Percentiles rank a stretch among this genome's conserved stretches.
Evolutionary conservation across 306 rosid genomes (phyloP).

Genomic region (Cicer pinnatifidum): DNA sequence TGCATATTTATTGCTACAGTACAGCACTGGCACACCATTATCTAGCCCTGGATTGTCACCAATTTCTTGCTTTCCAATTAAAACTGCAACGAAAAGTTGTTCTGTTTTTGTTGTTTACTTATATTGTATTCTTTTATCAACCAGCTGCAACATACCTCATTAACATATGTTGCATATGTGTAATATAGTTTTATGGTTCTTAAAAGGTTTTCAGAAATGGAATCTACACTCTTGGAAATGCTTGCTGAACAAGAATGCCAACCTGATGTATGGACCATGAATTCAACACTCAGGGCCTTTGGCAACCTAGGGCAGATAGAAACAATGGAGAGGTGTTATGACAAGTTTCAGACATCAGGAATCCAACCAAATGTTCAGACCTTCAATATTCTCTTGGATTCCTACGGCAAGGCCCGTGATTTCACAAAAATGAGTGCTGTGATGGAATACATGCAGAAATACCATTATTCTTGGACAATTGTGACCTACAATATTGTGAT

Average conservation of each 20-base stretch:
- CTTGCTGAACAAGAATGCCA: constrained; percentile 63
- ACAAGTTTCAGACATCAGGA: constrained; percentile 82
- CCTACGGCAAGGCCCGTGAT: constrained; percentile 71
- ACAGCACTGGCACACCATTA: background rate
- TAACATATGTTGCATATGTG: constrained; percentile 26
- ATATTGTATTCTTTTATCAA: constrained; percentile 37
- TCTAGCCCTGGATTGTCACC: background rate
- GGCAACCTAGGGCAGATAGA: constrained; percentile 84
- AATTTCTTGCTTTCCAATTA: constrained; percentile 22
- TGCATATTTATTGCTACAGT: constrained; percentile 14
- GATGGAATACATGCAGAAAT: constrained; percentile 95
- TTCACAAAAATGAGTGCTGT: constrained; percentile 83
- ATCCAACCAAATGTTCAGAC: constrained; percentile 85
- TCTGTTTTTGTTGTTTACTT: constrained; percentile 10
- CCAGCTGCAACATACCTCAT: constrained; percentile 45
- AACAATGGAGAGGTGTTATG: constrained; percentile 92
- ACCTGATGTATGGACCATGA: constrained; percentile 96
- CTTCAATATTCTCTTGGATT: constrained; percentile 84
- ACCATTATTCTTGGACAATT: constrained; percentile 90
- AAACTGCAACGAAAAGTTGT: constrained; percentile 4
- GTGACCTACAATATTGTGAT: constrained; percentile 85
- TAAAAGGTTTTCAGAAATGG: constrained; percentile 87
- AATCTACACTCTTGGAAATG: constrained; percentile 77
- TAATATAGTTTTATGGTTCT: constrained; percentile 41
- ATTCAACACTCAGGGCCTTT: constrained; percentile 88